Evolutionary conservation across 371 early-diverging fungal genomes (phyloP), one percentile per base, ranked within the genome.

Genomic region (Batrachochytrium dendrobatidis): DNA sequence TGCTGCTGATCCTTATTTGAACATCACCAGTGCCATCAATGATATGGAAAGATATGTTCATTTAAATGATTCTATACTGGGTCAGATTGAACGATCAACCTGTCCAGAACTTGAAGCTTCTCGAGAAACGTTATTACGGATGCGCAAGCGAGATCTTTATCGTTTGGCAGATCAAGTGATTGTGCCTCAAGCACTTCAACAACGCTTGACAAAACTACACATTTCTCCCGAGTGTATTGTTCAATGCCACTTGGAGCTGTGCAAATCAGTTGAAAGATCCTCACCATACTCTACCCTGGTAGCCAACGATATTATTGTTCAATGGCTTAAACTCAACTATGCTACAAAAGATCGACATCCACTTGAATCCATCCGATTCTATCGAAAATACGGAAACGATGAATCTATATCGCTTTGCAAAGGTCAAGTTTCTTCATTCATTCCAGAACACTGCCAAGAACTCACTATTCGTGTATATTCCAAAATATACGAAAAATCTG

Each of bases 41-140:
- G 71, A 80, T 59, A 83, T 85, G 15, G 79, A 79, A 58, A 79
- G 77, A 4, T 98, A 91, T 66, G 59, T 87, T 18, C 57, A 83
- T 58, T 68, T 98, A 49, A 91, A 89, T 1, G 98, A 98, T 63
- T 81, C 84, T 33, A 83, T 98, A 25, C 50, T 98, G n/a, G 76
- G 83, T 4, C 82, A 83, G 34, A 95, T 96, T 53, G 91, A 89
- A 64, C 76, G 84, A 30, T 84, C 86, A 5, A 77, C 66, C 2
- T 67, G 68, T 3, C 72, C 75, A 1, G 85, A 83, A 52, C 70
- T 94, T 57, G 76, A 68, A 30, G 70, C 77, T 26, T 79, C 95
- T 0, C 79, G 84, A 29, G 67, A 66, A 0, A 82, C 95, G 15
- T 64, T 95, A n/a, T 75, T 75, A 45, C 77, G 91, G 12, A 70